Base-by-base conservation (phyloP, 2,329 filamentous ascomycete species). In the Botrytis hyacinthi region DNA sequence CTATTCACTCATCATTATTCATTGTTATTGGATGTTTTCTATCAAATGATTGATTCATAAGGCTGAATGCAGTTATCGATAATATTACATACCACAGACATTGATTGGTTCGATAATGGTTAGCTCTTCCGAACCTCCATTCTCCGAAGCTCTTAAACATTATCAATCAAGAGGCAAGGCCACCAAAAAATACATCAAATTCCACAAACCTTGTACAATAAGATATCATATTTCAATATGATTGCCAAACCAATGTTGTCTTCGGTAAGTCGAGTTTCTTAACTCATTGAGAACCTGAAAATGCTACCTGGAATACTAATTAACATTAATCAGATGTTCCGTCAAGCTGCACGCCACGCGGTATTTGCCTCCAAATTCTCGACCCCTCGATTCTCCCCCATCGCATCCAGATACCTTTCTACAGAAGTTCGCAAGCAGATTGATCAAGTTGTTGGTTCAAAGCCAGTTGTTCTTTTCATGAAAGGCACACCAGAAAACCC, bases 391-490 rank as follows among this genome's bases (percentile, higher is more conserved):
- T 66, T 76, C 62, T 75, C 76, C 35, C 77, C 74, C 73, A 80
- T 81, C 75, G 70, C 76, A 18, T 70, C 73, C 71, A 92, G 94
- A 73, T 87, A 93, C 59, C 88, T 99, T 66, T 98, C 95, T 46
- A 88, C 91, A 78, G 89, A 94, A 81, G 96, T 93, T 18, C 90
- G 88, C 75, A 84, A 89, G 57, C 94, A 95, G 40, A 99, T 99
- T 80, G 93, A 98, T 83, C 93, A 94, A 82, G 95, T 95, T 46
- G 91, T 99, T 26, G 87, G 85, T 37, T 95, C 94, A 0, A 92
- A 95, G 0, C 95, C 95, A 3, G 95, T 99, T 0, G 96, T 99
- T 1, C 87, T 99, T 73, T 99, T 99, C 87, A 99, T 99, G 96
- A 99, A 99, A 86, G 96, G 96, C 74, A 98, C 96, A 1, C 96